A percentile compares a stretch with the other conserved stretches of the same genome.
Conservation (phyloP, 179 eudicot genomes). For the Sideroxylon spinosum region DNA sequence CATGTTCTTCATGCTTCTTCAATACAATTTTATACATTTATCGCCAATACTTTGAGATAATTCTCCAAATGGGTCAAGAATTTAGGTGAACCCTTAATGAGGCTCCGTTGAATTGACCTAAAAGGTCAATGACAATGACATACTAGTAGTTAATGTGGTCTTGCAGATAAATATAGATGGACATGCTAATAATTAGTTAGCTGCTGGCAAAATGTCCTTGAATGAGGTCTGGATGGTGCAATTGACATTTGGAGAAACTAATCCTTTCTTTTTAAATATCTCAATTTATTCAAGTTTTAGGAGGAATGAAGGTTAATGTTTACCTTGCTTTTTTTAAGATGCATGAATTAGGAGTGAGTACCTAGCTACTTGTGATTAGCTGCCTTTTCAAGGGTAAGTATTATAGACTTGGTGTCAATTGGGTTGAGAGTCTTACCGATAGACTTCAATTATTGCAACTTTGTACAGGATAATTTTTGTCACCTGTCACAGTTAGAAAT, state of each 20-base stretch:
- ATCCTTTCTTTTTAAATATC: background rate
- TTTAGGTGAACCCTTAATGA: background rate
- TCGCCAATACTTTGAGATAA: background rate
- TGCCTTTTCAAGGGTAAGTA: background rate
- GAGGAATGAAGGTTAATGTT: background rate
- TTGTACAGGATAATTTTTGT: no score
- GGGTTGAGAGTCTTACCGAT: no score
- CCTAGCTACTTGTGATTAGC: background rate
- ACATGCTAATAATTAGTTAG: background rate
- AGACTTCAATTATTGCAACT: no score
- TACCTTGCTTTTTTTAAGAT: background rate
- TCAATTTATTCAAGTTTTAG: background rate
- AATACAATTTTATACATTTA: no score
- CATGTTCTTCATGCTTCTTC: no score
- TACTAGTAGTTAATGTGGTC: background rate
- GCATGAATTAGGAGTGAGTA: background rate
- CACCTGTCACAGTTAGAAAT: no score
- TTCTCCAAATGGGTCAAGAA: slow-evolving; percentile 2
- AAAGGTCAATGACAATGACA: no score
- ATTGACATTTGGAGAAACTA: background rate
- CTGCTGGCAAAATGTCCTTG: slow-evolving; percentile 2
- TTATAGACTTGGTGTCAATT: background rate
- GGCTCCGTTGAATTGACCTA: background rate
- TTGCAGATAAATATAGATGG: background rate
- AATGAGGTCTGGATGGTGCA: background rate